phyloP scores from a whole-genome alignment of 2,329 filamentous ascomycete species.

The Paraphoma sp. region DNA sequence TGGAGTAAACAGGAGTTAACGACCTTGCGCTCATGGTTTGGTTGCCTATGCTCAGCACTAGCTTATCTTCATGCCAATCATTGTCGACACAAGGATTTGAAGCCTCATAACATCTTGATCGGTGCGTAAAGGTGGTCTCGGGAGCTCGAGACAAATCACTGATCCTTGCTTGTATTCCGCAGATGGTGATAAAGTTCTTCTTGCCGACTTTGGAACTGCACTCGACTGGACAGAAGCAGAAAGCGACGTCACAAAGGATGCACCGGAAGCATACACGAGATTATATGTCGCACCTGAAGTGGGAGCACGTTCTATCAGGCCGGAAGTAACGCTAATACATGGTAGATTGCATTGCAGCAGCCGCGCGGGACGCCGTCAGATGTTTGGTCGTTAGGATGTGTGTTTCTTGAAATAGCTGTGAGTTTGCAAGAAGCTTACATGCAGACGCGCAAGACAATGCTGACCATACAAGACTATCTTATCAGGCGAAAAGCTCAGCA shows the following conservation, averaged over 20 bases:
- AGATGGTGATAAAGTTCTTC: neutral
- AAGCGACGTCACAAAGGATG: neutral
- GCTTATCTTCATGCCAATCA: neutral
- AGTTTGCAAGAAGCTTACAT: neutral
- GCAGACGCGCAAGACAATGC: neutral
- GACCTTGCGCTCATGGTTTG: neutral
- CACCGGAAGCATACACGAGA: neutral
- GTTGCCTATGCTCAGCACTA: neutral
- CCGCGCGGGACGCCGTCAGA: neutral
- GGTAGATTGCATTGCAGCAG: neutral
- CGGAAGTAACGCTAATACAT: neutral
- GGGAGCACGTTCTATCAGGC: neutral
- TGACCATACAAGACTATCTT: neutral
- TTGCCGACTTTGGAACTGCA: neutral
- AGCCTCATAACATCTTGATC: neutral
- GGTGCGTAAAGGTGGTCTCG: neutral
- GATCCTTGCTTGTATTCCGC: neutral
- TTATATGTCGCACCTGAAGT: neutral
- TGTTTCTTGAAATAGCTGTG: neutral
- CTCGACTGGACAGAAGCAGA: neutral
- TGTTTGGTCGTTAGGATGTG: neutral
- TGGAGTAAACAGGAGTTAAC: neutral
- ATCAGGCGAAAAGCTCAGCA: neutral
- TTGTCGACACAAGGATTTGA: constrained; percentile 2
- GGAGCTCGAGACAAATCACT: neutral